These are phyloP conservation scores for Eutrema salsugineum DNA, from an alignment of 441 rosid genomes.

Conservation along the genomic window DNA sequence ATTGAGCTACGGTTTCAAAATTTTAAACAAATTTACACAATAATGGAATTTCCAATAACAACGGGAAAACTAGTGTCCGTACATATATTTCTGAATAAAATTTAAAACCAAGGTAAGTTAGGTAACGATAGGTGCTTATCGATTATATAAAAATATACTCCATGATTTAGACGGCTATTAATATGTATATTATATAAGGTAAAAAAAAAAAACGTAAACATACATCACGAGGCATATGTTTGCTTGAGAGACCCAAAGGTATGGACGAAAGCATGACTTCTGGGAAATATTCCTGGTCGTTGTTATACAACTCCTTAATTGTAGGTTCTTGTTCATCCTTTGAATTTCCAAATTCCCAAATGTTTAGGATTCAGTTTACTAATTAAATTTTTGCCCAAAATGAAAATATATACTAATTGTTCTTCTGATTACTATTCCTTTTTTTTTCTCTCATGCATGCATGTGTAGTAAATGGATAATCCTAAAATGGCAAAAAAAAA, in stretches of 20 bases:
- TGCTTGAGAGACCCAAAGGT: conserved; percentile 22
- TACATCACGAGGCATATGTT: conserved; percentile 1
- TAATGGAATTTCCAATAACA: not conserved
- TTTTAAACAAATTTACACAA: not conserved
- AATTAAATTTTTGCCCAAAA: too few species aligned
- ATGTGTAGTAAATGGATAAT: not conserved
- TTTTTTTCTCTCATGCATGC: not conserved
- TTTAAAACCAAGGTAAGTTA: not conserved
- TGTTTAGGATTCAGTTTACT: not conserved
- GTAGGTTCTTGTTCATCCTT: not conserved
- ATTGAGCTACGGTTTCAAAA: not conserved
- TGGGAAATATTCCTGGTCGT: not conserved
- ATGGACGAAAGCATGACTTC: conserved; percentile 17
- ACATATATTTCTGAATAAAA: not conserved
- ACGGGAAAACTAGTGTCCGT: not conserved
- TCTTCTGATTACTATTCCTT: not conserved
- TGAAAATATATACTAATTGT: not conserved
- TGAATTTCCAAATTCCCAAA: not conserved
- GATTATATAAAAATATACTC: not conserved
- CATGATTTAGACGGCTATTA: not conserved
- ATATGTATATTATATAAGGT: not conserved
- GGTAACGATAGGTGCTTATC: not conserved
- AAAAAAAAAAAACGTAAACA: not conserved
- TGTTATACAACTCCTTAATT: conserved; percentile 8
- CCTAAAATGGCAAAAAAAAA: not conserved